A percentile compares a stretch with the other conserved stretches of the same genome.
These are phyloP conservation scores for Jamesozyma spencerorum DNA, from an alignment of 805 yeast genomes.

Conservation along the genomic window DNA sequence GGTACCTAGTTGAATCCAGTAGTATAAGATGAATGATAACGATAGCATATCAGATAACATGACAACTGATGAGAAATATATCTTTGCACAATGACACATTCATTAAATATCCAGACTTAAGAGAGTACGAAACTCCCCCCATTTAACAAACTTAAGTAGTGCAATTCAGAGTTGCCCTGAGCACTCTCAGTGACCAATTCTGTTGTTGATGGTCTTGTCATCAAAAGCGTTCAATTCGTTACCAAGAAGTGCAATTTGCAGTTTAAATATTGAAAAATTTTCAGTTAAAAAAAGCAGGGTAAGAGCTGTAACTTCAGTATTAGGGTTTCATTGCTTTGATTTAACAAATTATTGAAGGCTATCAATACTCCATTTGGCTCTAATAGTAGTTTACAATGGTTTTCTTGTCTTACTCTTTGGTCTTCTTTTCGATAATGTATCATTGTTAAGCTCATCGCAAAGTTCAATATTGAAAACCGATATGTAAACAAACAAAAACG, in stretches of 20 bases:
- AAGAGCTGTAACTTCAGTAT: too few relatives aligned
- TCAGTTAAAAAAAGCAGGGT: too few relatives aligned
- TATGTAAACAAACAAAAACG: neutral
- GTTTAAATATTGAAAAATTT: neutral
- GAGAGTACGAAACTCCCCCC: conserved; percentile 3
- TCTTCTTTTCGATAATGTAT: neutral
- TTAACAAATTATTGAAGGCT: too few relatives aligned
- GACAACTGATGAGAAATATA: neutral
- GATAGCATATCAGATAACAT: conserved; percentile 1
- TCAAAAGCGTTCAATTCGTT: too few relatives aligned
- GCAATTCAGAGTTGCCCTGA: conserved; percentile 10
- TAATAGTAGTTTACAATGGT: too few relatives aligned
- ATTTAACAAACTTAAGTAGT: conserved; percentile 30
- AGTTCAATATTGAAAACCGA: too few relatives aligned
- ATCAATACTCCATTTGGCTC: too few relatives aligned
- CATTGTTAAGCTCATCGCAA: too few relatives aligned
- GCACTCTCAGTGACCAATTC: neutral
- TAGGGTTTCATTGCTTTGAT: too few relatives aligned
- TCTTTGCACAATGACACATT: conserved; percentile 33
- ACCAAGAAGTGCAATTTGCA: too few relatives aligned
- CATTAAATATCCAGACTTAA: conserved; percentile 13
- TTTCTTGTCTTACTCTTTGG: neutral
- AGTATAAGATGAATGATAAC: neutral
- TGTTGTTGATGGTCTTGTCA: too few relatives aligned
- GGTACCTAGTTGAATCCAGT: too few relatives aligned